These are phyloP conservation scores for Globisporangium cylindrosporum DNA, from an alignment of 352 stramenopile species.

Conservation along the genomic window DNA sequence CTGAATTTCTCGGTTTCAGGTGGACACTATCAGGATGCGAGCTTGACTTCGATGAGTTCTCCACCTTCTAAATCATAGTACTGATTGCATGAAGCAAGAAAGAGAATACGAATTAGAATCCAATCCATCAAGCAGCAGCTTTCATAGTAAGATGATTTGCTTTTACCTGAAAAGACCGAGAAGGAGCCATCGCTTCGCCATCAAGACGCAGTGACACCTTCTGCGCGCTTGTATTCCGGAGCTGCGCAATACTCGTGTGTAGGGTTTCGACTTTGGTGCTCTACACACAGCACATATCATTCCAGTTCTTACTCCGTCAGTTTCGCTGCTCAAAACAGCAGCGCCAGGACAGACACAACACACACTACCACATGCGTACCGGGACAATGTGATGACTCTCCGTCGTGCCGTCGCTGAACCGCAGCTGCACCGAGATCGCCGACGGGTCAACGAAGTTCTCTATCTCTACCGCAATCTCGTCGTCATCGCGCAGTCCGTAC, in stretches of 20 bases:
- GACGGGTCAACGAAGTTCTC: constrained; percentile 30
- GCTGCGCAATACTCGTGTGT: constrained; percentile 27
- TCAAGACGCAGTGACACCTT: constrained; percentile 48
- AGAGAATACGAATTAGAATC: not conserved
- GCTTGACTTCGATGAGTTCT: constrained; percentile 64
- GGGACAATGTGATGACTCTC: constrained; percentile 36
- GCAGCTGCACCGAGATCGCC: constrained; percentile 41
- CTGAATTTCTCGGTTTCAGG: not conserved
- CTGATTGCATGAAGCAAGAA: constrained; percentile 17
- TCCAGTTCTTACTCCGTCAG: not conserved
- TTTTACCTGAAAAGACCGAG: constrained; percentile 42
- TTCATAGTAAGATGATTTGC: not conserved
- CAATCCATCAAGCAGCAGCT: not conserved
- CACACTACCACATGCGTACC: constrained; percentile 16
- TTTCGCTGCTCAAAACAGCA: not conserved
- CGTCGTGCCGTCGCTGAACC: constrained; percentile 36
- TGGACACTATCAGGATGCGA: constrained; percentile 19
- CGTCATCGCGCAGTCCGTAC: constrained; percentile 51
- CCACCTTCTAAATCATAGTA: constrained; percentile 67
- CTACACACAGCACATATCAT: constrained; percentile 19
- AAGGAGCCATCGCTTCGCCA: constrained; percentile 42
- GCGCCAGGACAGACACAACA: too few species aligned
- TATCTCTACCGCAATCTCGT: constrained; percentile 64
- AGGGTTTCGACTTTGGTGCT: constrained; percentile 42
- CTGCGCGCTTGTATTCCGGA: constrained; percentile 23